A percentile compares a stretch with the other conserved stretches of the same genome.
Evolutionary conservation across 257 asterid species (phyloP).

Genomic region (Jasminum sambac): DNA sequence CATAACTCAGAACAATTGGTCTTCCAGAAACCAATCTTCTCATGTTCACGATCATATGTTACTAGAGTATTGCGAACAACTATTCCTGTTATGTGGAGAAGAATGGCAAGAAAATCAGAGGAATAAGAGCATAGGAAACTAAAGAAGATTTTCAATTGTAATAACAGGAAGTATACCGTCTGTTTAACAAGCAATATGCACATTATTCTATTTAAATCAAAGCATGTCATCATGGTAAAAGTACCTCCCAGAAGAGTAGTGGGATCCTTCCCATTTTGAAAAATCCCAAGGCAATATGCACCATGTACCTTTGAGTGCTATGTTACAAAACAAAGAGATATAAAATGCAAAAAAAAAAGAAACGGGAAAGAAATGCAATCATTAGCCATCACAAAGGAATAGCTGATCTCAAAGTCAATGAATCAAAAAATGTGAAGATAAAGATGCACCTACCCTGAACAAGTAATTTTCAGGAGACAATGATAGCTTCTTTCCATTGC

Average conservation of each 20-base stretch:
- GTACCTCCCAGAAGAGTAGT: slow-evolving; percentile 98
- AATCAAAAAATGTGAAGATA: slow-evolving; percentile 15
- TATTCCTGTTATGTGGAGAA: slow-evolving; percentile 57
- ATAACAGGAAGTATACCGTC: background rate
- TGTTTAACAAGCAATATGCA: background rate
- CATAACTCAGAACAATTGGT: slow-evolving; percentile 95
- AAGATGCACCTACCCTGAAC: slow-evolving; percentile 63
- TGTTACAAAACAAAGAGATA: slow-evolving; percentile 18
- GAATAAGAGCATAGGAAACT: background rate
- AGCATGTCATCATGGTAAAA: slow-evolving; percentile 24
- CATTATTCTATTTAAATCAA: slow-evolving; percentile 6
- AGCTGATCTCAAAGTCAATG: slow-evolving; percentile 5
- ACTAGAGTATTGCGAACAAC: slow-evolving; percentile 96
- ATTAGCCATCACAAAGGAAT: slow-evolving; percentile 2
- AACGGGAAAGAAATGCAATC: slow-evolving; percentile 20
- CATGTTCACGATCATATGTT: slow-evolving; percentile 90
- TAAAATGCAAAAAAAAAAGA: slow-evolving; percentile 16
- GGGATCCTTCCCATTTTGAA: slow-evolving; percentile 97
- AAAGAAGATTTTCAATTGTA: background rate
- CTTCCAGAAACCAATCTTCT: slow-evolving; percentile 93
- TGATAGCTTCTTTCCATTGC: slow-evolving; percentile 76
- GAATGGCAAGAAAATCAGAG: background rate
- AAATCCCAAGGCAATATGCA: slow-evolving; percentile 95
- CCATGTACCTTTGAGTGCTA: slow-evolving; percentile 97
- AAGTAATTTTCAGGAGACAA: slow-evolving; percentile 93